Base-by-base conservation (phyloP, 2,329 filamentous ascomycete genomes). In the Sclerotinia spermophila region DNA sequence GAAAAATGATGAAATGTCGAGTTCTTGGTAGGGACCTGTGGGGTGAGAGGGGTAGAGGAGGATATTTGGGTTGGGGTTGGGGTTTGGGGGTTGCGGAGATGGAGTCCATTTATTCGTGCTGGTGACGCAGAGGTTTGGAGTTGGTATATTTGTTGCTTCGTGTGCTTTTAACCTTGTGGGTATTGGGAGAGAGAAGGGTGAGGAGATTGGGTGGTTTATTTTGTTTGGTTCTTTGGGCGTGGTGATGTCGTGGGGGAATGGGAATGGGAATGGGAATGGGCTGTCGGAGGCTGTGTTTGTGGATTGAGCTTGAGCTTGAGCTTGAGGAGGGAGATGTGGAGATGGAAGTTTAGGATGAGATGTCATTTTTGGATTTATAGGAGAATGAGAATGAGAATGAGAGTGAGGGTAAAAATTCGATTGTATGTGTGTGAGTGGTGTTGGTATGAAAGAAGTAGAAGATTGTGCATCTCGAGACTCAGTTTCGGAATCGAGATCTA, bases 11-110 rank as follows among this genome's bases (percentile, higher is more conserved):
- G 61, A 64, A 38, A 64, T 2, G 1, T 64, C 61, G 1, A 64
- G 33, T 51, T 64, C 61, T 64, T 64, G 61, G 6, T 64, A 64
- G 15, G 61, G 61, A 21, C 61, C 61, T 7, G 30, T 64, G 2
- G 61, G 61, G 8, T 64, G 61, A 0, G 61, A 35, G 15, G 61
- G 61, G 30, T 64, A 64, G 44, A 64, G 61, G 15, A 64, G 15
- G 15, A 64, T 48, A 1, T 62, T 17, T 1, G 60, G 60, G 11
- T 45, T 45, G 13, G 27, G 19, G 10, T 44, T 56, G 17, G 17
- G 27, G 15, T 33, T 8, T 19, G 27, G 27, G 17, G 53, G 2
- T 21, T 48, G 44, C 2, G 44, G 44, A 17, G 38, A 3, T n/a
- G n/a, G 38, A 15, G 35, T 59, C 24, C 33, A 40, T 17, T 59